Evolutionary conservation across 768 basidiomycete species (phyloP).

Genomic region (Coprinopsis strossmayeri): DNA sequence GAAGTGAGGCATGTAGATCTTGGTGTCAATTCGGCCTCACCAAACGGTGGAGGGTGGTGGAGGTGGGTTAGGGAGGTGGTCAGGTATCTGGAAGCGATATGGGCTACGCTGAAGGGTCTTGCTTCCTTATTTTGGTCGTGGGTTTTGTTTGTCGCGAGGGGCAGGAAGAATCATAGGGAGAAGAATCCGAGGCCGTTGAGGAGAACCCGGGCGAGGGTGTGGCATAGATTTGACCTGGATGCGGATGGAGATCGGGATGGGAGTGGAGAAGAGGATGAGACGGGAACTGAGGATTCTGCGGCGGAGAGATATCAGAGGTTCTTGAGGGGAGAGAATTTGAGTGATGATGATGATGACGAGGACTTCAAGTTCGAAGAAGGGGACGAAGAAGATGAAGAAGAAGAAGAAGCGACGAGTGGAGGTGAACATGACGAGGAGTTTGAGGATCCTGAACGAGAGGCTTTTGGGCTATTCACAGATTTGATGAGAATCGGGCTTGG

Average conservation of each 20-base stretch:
- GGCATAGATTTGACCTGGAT: conserved; percentile 2
- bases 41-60: conserved; percentile 12
- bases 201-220: neutral
- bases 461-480: conserved; percentile 48
- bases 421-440: conserved; percentile 12
- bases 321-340: conserved; percentile 49
- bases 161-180: conserved; percentile 10
- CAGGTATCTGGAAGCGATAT: conserved; percentile 17
- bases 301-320: conserved; percentile 41
- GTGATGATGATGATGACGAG: conserved; percentile 34
- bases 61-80: conserved; percentile 15
- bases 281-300: neutral
- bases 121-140: conserved; percentile 11
- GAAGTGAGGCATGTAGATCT: conserved; percentile 24
- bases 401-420: conserved; percentile 17
- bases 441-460: conserved; percentile 23
- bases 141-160: conserved; percentile 15
- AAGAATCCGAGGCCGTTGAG: neutral
- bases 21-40: conserved; percentile 14
- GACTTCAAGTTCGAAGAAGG: conserved; percentile 19
- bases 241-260: conserved; percentile 15
- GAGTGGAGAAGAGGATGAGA: neutral
- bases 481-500: conserved; percentile 25
- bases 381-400: conserved; percentile 20
- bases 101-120: conserved; percentile 21